phyloP scores from a whole-genome alignment of 2,329 filamentous ascomycete genomes.

The Neofusicoccum laricinum region DNA sequence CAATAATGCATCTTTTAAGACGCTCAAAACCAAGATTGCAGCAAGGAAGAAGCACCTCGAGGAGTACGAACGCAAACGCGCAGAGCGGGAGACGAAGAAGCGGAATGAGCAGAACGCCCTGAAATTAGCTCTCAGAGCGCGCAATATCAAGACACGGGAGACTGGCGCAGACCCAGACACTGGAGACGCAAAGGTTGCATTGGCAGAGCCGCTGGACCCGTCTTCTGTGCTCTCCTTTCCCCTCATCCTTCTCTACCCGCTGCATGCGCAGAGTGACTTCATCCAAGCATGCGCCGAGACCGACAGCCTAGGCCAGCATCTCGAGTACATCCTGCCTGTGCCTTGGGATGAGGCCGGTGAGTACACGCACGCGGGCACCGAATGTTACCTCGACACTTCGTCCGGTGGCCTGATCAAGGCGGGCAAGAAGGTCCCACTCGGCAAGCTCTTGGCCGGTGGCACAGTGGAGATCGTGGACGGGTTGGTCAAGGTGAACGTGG shows the following conservation, averaged over 20 bases:
- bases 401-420: constrained; percentile 81
- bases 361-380: constrained; percentile 60
- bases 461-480: constrained; percentile 87
- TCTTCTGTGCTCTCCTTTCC: constrained; percentile 73
- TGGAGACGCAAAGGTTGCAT: constrained; percentile 72
- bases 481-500: constrained; percentile 75
- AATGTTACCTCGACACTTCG: constrained; percentile 85
- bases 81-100: constrained; percentile 53
- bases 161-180: constrained; percentile 77
- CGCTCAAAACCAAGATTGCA: constrained; percentile 62
- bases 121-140: constrained; percentile 55
- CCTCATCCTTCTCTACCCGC: constrained; percentile 79
- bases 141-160: constrained; percentile 65
- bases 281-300: constrained; percentile 82
- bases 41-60: constrained; percentile 57
- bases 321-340: constrained; percentile 80
- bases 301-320: constrained; percentile 71
- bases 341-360: constrained; percentile 75
- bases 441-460: constrained; percentile 71
- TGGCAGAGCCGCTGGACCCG: constrained; percentile 72
- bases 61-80: constrained; percentile 55
- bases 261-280: constrained; percentile 80
- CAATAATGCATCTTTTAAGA: constrained; percentile 63
- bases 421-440: constrained; percentile 75
- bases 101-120: constrained; percentile 57